These are phyloP conservation scores for Dactylellina drechsleri DNA, from an alignment of 2,329 filamentous ascomycete genomes.

Conservation along the genomic window DNA sequence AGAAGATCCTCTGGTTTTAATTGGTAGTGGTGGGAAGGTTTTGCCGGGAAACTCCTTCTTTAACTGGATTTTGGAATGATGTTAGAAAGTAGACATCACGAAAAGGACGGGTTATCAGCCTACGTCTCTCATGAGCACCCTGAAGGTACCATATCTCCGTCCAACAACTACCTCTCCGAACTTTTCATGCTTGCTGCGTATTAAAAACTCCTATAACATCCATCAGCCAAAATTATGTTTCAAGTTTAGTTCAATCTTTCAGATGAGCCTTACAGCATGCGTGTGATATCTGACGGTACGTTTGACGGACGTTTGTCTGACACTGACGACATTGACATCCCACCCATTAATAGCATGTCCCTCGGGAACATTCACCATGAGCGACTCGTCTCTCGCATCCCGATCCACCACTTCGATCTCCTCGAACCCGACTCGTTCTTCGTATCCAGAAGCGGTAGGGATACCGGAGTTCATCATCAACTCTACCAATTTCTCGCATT, in stretches of 20 bases:
- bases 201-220: constrained; percentile 79
- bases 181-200: constrained; percentile 82
- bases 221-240: constrained; percentile 15
- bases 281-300: constrained; percentile 89
- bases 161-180: constrained; percentile 81
- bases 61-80: constrained; percentile 62
- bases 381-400: constrained; percentile 87
- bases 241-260: too few relatives aligned
- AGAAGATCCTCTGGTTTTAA: constrained; percentile 83
- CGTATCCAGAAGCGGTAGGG: constrained; percentile 93
- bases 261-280: constrained; percentile 74
- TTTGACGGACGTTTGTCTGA: constrained; percentile 81
- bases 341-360: constrained; percentile 93
- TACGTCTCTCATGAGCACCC: constrained; percentile 75
- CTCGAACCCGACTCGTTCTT: constrained; percentile 94
- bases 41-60: constrained; percentile 89
- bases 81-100: constrained; percentile 9
- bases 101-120: constrained; percentile 3
- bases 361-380: constrained; percentile 86
- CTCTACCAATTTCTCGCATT: constrained; percentile 95
- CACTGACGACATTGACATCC: constrained; percentile 95
- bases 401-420: constrained; percentile 97
- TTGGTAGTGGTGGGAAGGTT: constrained; percentile 83
- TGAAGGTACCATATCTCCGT: constrained; percentile 88
- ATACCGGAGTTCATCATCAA: constrained; percentile 99